Conservation (phyloP, 75 land plant species). For the Sequoiadendron giganteum region DNA sequence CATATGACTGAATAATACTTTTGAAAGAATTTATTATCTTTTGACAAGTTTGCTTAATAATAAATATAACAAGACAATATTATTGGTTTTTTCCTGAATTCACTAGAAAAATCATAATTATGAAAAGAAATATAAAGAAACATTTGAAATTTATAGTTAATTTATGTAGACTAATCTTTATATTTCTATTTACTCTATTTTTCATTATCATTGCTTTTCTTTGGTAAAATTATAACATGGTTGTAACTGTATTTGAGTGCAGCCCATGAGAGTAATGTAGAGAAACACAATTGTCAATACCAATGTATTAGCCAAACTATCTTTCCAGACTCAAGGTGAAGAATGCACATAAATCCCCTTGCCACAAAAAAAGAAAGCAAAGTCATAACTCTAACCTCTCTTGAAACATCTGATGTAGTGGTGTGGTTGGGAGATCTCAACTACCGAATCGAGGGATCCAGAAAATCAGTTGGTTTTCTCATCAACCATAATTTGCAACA, state of each 20-base stretch:
- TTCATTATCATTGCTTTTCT: too few species aligned
- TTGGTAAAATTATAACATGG: too few species aligned
- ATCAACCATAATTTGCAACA: conserved; percentile 56
- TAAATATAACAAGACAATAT: too few species aligned
- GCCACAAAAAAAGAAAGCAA: not conserved
- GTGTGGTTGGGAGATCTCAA: conserved; percentile 92
- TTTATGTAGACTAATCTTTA: too few species aligned
- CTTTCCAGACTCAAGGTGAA: not conserved
- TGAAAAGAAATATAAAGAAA: too few species aligned
- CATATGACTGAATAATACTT: too few species aligned
- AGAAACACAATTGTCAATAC: conserved; percentile 65
- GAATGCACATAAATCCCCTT: not conserved
- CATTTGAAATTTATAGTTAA: too few species aligned
- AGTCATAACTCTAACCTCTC: not conserved
- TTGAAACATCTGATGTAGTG: conserved; percentile 49
- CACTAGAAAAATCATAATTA: too few species aligned
- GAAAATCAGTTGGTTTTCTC: conserved; percentile 49
- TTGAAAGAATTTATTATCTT: too few species aligned
- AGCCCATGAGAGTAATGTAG: conserved; percentile 84
- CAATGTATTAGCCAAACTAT: conserved; percentile 12
- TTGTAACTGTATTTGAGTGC: conserved; percentile 6
- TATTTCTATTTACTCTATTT: too few species aligned
- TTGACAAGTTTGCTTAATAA: too few species aligned
- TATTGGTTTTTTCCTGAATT: too few species aligned
- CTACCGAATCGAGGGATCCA: conserved; percentile 63